Evolutionary conservation across 768 basidiomycete genomes (phyloP).

Genomic region (Termitomyces bulborhizus): DNA sequence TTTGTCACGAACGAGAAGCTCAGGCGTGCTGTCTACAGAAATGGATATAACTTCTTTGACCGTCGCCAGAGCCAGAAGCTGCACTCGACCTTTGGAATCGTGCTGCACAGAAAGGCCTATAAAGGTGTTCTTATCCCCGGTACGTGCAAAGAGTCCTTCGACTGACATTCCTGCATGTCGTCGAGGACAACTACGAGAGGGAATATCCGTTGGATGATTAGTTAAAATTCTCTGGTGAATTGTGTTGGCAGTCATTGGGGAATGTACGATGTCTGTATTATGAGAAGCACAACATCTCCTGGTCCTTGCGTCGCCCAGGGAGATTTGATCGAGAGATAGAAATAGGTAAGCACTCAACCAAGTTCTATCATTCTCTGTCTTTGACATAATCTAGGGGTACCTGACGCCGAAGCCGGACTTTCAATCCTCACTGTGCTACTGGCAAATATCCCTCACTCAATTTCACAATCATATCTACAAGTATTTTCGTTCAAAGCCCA

Average conservation of each 20-base stretch:
- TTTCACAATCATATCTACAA: constrained; percentile 55
- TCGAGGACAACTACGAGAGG: constrained; percentile 4
- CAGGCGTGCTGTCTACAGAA: neutral
- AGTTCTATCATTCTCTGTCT: neutral
- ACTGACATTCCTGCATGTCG: constrained; percentile 10
- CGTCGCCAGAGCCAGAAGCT: constrained; percentile 11
- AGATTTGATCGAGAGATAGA: constrained; percentile 95
- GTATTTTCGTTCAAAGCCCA: constrained; percentile 75
- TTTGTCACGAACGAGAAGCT: constrained; percentile 6
- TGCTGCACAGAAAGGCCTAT: constrained; percentile 10
- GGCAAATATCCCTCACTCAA: constrained; percentile 68
- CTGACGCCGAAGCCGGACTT: constrained; percentile 77
- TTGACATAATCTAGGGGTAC: constrained; percentile 55
- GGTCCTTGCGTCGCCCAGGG: constrained; percentile 73
- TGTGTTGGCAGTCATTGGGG: neutral
- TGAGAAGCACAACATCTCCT: neutral
- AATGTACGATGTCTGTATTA: neutral
- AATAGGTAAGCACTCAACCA: constrained; percentile 52
- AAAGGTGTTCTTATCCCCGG: neutral
- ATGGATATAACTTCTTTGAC: constrained; percentile 7
- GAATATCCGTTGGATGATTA: neutral
- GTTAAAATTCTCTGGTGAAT: constrained; percentile 9
- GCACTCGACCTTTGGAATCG: neutral
- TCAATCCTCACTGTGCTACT: constrained; percentile 87
- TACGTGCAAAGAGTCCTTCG: neutral